A percentile compares a stretch with the other conserved stretches of the same genome.
phyloP scores from a whole-genome alignment of 1,284 basidiomycete species.

The Marasmius fiardii region DNA sequence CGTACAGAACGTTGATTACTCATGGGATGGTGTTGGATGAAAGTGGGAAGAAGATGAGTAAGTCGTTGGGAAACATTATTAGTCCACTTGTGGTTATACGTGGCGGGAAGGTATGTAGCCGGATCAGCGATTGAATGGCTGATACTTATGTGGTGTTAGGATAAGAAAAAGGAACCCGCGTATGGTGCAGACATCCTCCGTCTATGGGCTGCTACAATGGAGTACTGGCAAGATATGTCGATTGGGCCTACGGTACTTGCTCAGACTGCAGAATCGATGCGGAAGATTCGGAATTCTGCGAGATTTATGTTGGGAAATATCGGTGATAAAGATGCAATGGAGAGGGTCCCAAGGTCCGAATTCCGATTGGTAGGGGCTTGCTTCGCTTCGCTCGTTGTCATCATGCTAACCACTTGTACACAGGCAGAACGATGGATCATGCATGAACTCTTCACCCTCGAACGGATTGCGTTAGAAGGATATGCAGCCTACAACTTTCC shows the following conservation, averaged over 20 bases:
- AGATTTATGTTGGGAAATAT: conserved; percentile 91
- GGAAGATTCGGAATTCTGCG: conserved; percentile 87
- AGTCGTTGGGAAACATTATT: conserved; percentile 91
- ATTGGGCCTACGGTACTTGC: conserved; percentile 80
- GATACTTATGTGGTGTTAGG: conserved; percentile 32
- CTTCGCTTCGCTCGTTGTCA: background rate
- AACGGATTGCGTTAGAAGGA: conserved; percentile 60
- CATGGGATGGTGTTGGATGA: conserved; percentile 98
- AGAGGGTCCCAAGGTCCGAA: conserved; percentile 39
- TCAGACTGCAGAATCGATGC: conserved; percentile 75
- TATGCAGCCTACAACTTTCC: conserved; percentile 84
- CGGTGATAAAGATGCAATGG: conserved; percentile 35
- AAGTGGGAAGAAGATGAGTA: conserved; percentile 96
- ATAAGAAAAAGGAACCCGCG: conserved; percentile 67
- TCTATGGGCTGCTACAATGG: conserved; percentile 90
- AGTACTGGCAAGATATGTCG: conserved; percentile 87
- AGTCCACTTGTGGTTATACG: conserved; percentile 81
- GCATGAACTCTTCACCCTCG: conserved; percentile 77
- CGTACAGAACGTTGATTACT: conserved; percentile 85
- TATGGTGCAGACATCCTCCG: conserved; percentile 89
- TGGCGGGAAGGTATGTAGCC: conserved; percentile 79
- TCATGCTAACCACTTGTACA: conserved; percentile 8
- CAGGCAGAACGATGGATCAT: conserved; percentile 86
- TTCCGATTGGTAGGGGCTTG: conserved; percentile 58
- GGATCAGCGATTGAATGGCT: background rate